A percentile compares a stretch with the other conserved stretches of the same genome.
These are phyloP conservation scores for Pleurozium schreberi DNA, from an alignment of 225 moss, liverwort and hornwort species.

Conservation along the genomic window DNA sequence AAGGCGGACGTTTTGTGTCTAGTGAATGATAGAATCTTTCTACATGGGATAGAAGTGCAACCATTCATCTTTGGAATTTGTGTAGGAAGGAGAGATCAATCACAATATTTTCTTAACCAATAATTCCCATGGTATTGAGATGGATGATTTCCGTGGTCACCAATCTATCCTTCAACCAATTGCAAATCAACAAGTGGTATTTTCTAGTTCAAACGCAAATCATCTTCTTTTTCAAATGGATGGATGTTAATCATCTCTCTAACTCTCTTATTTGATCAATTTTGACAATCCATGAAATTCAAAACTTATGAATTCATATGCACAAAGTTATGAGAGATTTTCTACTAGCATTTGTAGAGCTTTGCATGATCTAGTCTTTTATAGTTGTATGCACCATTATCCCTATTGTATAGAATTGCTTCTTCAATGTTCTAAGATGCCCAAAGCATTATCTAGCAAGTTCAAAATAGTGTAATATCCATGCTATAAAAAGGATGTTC, in stretches of 20 bases:
- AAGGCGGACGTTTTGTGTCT: too few species aligned
- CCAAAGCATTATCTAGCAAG: accelerated
- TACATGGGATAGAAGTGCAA: too few species aligned
- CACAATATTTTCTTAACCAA: too few species aligned
- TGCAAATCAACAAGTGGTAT: background rate
- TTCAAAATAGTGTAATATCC: background rate
- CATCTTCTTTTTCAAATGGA: background rate
- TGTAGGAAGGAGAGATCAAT: too few species aligned
- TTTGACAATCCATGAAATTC: background rate
- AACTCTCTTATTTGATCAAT: background rate
- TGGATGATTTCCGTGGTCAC: too few species aligned
- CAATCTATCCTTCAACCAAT: too few species aligned
- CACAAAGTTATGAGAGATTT: background rate
- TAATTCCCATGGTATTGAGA: too few species aligned
- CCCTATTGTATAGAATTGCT: background rate
- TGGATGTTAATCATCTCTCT: background rate
- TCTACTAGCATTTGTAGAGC: background rate
- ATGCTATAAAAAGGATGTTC: background rate
- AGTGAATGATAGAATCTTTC: too few species aligned
- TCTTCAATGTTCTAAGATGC: background rate
- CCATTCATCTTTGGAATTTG: too few species aligned
- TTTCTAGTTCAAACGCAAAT: background rate
- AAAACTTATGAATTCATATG: accelerated
- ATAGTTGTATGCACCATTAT: background rate
- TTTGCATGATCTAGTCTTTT: background rate